These are phyloP conservation scores for Piper betle DNA, from an alignment of 164 flowering plant genomes.

Conservation along the genomic window DNA sequence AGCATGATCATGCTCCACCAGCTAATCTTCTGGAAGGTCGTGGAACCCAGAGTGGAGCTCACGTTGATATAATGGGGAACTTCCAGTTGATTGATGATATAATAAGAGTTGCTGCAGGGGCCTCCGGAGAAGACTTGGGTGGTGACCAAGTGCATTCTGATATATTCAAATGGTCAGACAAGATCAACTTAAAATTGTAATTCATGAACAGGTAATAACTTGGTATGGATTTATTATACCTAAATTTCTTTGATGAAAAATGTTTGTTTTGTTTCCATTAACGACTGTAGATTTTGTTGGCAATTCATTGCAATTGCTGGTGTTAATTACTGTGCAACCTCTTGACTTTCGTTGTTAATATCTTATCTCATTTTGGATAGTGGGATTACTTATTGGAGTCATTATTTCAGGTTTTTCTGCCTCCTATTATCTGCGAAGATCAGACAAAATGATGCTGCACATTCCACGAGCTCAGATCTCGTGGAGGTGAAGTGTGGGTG, in stretches of 20 bases:
- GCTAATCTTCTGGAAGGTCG: slow-evolving; percentile 79
- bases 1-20: slow-evolving; percentile 89
- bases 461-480: not conserved
- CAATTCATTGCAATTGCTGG: no score
- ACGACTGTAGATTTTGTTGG: no score
- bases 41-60: slow-evolving; percentile 99
- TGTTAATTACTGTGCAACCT: no score
- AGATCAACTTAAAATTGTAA: slow-evolving; percentile 54
- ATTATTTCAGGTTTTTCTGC: not conserved
- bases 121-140: slow-evolving; percentile 73
- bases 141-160: slow-evolving; percentile 78
- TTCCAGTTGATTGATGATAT: slow-evolving; percentile 87
- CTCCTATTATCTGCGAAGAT: not conserved
- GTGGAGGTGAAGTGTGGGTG: not conserved
- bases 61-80: slow-evolving; percentile 97
- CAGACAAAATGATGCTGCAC: not conserved
- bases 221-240: no score
- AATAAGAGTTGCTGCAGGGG: slow-evolving; percentile 84
- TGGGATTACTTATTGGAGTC: no score
- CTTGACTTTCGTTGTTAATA: no score
- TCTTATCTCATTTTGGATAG: no score
- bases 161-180: slow-evolving; percentile 83
- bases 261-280: no score
- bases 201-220: slow-evolving; percentile 8
- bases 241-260: no score